These are phyloP conservation scores for Chimonanthus salicifolius DNA, from an alignment of 164 flowering plant genomes.

Conservation along the genomic window DNA sequence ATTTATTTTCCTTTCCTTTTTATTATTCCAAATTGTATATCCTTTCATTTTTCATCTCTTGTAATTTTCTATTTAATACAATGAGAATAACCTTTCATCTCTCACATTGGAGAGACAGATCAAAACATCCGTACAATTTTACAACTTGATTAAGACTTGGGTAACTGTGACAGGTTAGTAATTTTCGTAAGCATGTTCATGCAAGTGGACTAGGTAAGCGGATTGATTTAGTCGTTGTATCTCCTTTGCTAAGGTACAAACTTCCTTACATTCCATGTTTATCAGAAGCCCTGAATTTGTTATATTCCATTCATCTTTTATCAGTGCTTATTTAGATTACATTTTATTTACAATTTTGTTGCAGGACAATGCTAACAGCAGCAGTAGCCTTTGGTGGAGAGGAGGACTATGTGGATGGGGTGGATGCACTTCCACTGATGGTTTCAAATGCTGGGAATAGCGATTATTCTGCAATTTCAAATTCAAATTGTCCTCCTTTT, in stretches of 20 bases:
- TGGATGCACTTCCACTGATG: constrained; percentile 62
- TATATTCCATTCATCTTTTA: no score
- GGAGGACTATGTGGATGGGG: constrained; percentile 46
- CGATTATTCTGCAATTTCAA: constrained; percentile 63
- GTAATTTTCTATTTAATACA: no score
- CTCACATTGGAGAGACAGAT: no score
- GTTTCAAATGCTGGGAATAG: constrained; percentile 75
- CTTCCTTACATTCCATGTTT: background rate
- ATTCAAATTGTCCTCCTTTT: constrained; percentile 72
- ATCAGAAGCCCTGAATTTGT: background rate
- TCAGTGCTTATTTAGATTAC: no score
- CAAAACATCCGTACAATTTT: no score
- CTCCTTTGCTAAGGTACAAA: constrained; percentile 69
- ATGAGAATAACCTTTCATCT: no score
- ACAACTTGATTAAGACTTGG: no score
- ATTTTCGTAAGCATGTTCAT: constrained; percentile 63
- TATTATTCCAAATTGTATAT: no score
- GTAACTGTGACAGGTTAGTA: constrained; percentile 46
- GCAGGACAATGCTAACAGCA: constrained; percentile 95
- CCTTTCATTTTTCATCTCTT: no score
- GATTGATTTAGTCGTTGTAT: constrained; percentile 62
- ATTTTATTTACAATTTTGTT: constrained; percentile 4
- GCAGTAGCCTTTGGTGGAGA: constrained; percentile 95
- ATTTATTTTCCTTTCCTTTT: no score
- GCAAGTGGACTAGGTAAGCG: constrained; percentile 44